Evolutionary conservation across 495 filamentous ascomycete genomes (phyloP).

Genomic region (Lasiosphaeria ovina): DNA sequence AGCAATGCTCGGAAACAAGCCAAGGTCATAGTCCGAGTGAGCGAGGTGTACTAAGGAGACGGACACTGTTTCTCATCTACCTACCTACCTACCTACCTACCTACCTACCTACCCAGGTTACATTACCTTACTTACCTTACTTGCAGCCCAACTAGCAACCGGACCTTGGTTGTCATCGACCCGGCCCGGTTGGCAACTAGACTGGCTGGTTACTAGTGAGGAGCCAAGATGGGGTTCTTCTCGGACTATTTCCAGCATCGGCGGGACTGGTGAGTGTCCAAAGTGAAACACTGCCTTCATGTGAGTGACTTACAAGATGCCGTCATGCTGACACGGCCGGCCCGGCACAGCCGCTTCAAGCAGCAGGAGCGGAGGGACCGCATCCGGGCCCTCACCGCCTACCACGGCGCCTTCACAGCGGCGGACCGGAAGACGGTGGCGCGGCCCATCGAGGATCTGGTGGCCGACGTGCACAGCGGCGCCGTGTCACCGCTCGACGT

Average conservation of each 20-base stretch:
- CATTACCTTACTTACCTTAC: no score
- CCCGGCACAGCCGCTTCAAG: conserved; percentile 64
- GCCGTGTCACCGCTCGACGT: conserved; percentile 67
- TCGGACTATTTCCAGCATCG: conserved; percentile 60
- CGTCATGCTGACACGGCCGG: not conserved
- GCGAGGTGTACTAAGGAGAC: no score
- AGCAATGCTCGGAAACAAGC: no score
- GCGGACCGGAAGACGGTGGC: conserved; percentile 64
- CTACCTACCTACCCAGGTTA: no score
- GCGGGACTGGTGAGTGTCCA: conserved; percentile 52
- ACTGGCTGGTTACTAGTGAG: not conserved
- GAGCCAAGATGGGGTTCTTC: conserved; percentile 46
- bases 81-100: no score
- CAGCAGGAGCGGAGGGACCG: conserved; percentile 67
- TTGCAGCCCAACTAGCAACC: not conserved
- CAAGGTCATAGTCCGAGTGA: no score
- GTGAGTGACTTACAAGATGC: not conserved
- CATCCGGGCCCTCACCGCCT: conserved; percentile 66
- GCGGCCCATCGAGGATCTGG: conserved; percentile 73
- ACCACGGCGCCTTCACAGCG: conserved; percentile 61
- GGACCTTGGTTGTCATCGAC: not conserved
- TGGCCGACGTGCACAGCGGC: conserved; percentile 70
- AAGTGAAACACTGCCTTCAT: not conserved
- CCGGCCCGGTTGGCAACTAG: not conserved
- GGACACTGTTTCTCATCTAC: no score